Base-by-base conservation (phyloP, 1,139 yeast species). In the Debaryomyces nepalensis region DNA sequence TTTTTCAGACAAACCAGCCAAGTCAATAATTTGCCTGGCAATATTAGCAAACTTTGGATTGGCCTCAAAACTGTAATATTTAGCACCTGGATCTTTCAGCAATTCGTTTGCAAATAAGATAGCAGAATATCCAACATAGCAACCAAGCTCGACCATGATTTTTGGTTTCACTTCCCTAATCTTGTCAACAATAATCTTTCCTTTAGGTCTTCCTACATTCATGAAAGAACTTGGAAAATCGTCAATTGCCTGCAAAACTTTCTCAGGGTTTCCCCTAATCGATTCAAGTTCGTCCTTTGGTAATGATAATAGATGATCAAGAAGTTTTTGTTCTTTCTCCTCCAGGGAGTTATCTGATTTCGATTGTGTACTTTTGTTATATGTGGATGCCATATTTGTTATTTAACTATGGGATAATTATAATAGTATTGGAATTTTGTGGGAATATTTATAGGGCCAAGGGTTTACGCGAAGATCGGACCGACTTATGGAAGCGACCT, bases 121-220 rank as follows among this genome's bases (percentile, higher is more conserved):
- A 5, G 77, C 73, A 0, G 75, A 66, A 46, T 74, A 75, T 0
- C 80, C 80, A 14, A 69, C 56, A 43, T 65, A 73, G 3, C 75
- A 62, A 4, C 80, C 80, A 33, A 75, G 55, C 47, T 76, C 80
- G 30, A 70, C 54, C 56, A 73, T 55, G 3, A 61, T 42, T 26
- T 58, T 59, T 1, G 79, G 77, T 16, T 60, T 51, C 4, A 40
- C 33, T 33, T 56, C 45, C 7, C 43, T 45, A 16, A 73, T 57
- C 37, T 59, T 50, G 3, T 64, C 57, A 11, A 57, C 38, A 4
- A 74, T 55, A 1, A 57, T 42, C n/a, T 53, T 31, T 0, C 75
- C 76, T 42, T 71, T 73, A 7, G 43, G 24, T 1, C 55, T 56
- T 0, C 77, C 78, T 26, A 73, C 52, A 20, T 58, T 63, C 68